Evolutionary conservation across 139 green algal genomes (phyloP).

Genomic region (Bryopsis sp.): DNA sequence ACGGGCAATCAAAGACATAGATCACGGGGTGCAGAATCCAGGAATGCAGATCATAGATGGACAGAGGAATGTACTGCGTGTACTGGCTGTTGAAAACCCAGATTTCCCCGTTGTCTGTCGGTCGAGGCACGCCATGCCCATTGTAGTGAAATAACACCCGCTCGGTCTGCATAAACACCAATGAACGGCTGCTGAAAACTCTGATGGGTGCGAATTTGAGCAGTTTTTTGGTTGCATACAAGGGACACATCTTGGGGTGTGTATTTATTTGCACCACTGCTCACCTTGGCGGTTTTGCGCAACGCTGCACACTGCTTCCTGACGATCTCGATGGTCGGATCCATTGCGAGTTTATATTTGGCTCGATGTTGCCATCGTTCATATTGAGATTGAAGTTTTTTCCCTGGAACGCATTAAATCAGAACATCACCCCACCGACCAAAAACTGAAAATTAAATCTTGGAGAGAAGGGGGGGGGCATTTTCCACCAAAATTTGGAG

Average conservation of each 20-base stretch:
- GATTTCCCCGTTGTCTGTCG: constrained; percentile 91
- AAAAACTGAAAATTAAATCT: too few relatives aligned
- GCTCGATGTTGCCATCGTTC: constrained; percentile 95
- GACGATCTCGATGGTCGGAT: constrained; percentile 96
- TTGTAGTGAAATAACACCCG: constrained; percentile 99
- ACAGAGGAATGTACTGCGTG: constrained; percentile 99
- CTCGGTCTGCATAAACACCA: constrained; percentile 55
- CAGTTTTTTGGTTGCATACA: too few relatives aligned
- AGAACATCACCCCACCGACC: too few relatives aligned
- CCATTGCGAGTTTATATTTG: constrained; percentile 93
- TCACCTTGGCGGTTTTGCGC: constrained; percentile 72
- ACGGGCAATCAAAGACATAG: constrained; percentile 96
- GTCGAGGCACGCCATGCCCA: constrained; percentile 93
- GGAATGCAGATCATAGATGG: constrained; percentile 88
- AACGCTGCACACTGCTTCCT: constrained; percentile 87
- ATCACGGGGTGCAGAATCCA: constrained; percentile 91
- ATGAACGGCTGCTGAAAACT: too few relatives aligned
- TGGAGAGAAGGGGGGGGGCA: too few relatives aligned
- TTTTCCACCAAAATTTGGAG: too few relatives aligned
- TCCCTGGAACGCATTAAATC: constrained; percentile 53
- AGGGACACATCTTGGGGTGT: too few relatives aligned
- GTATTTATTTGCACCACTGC: background rate
- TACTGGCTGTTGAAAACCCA: constrained; percentile 52
- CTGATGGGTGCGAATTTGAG: too few relatives aligned
- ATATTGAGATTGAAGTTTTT: constrained; percentile 98